Base-by-base conservation (phyloP, 192 early-diverging fungal species). In the Spinellus fusiger region DNA sequence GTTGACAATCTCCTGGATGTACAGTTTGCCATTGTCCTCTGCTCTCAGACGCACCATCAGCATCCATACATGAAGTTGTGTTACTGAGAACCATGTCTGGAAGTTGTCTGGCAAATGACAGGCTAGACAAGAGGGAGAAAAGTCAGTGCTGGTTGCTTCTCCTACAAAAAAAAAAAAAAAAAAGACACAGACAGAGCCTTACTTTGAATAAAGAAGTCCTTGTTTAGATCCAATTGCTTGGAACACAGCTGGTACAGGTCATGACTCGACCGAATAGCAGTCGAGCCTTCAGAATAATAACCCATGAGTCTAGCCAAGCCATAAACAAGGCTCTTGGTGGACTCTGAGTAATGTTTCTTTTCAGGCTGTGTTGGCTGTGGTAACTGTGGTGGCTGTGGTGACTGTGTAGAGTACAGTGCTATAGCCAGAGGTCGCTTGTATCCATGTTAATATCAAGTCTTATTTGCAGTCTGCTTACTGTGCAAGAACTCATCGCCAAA, bases 11-110 rank as follows among this genome's bases (percentile, higher is more conserved):
- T 92, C 90, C 59, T 96, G 92, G 54, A 84, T 90, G 73, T 89
- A 89, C 56, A 91, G 77, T 61, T 88, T 90, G 49, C 92, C 85
- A 37, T 84, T 71, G 5, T 78, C 70, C 54, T 87, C 83, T 5
- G 85, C 81, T 47, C 89, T 80, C 15, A 90, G 71, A 33, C 93
- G 90, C 8, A 90, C 92, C 84, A 87, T 90, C 54, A 89, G 73
- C 84, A 98, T 86, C 96, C 96, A 98, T 4, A 95, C 82, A 62
- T 98, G 93, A 56, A 98, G 74, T 27, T 92, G 83, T 0, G 90
- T 93, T 25, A 94, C 81, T 20, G 83, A 80, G 59, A 94, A 98
- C 96, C 96, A 98, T 0, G 94, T 91, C 72, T 96, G 92, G 64
- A 94, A 94, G 58, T 89, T 93, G 54, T 94, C 88, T 5, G 87